These are phyloP conservation scores for Pterula multifida DNA, from an alignment of 1,284 basidiomycete species.

Conservation along the genomic window DNA sequence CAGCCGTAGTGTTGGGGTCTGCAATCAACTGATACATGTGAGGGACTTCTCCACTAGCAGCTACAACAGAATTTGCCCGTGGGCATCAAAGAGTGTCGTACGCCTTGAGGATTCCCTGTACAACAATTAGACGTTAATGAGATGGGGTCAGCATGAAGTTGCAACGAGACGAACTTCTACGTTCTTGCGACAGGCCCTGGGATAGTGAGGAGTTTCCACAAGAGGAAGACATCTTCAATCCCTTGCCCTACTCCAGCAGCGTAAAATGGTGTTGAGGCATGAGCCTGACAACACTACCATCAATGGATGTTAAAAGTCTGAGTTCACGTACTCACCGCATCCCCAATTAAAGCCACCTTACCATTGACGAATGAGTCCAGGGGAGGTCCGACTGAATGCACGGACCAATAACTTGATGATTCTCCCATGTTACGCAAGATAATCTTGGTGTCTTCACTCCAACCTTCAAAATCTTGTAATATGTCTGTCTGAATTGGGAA, in stretches of 20 bases:
- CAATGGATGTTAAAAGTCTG: no score
- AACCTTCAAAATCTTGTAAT: not conserved
- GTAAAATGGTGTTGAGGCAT: not conserved
- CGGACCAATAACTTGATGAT: not conserved
- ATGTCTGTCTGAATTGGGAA: not conserved
- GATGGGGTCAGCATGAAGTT: not conserved
- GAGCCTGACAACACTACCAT: no score
- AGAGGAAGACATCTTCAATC: not conserved
- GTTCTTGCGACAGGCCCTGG: not conserved
- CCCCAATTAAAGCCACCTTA: not conserved
- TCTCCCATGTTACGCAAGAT: not conserved
- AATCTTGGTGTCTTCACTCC: not conserved
- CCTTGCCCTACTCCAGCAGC: not conserved
- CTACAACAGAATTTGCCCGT: not conserved
- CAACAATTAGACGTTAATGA: no score
- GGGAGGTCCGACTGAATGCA: not conserved
- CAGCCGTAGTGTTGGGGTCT: not conserved
- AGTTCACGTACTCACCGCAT: constrained; percentile 1
- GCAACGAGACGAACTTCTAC: not conserved
- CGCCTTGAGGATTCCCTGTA: not conserved
- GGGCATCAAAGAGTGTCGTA: not conserved
- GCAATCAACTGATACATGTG: not conserved
- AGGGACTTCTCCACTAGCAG: not conserved
- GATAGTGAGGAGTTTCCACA: constrained; percentile 1
- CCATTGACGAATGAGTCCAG: not conserved